Evolutionary conservation across 148 eudicot species (phyloP).

Genomic region (Camellia sinensis): DNA sequence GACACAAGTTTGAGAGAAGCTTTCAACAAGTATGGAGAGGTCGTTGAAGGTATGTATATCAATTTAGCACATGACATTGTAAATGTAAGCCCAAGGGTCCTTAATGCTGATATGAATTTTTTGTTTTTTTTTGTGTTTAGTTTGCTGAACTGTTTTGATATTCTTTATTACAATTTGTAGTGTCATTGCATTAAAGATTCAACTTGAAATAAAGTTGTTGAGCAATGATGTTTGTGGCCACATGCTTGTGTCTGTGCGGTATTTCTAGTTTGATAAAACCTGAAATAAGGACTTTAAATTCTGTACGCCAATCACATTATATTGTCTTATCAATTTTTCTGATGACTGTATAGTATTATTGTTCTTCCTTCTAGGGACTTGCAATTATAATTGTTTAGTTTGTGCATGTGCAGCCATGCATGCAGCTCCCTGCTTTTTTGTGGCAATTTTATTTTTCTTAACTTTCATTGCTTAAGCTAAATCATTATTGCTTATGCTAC

Average conservation of each 20-base stretch:
- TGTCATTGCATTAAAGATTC: neutral
- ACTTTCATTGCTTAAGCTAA: neutral
- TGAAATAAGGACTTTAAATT: neutral
- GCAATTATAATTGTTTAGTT: neutral
- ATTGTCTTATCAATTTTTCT: neutral
- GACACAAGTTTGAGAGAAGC: conserved; percentile 54
- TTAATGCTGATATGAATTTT: neutral
- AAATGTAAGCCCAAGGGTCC: neutral
- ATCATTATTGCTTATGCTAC: neutral
- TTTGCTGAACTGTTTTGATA: conserved; percentile 1
- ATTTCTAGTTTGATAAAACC: no score
- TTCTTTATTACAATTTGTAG: neutral
- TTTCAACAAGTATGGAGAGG: conserved; percentile 70
- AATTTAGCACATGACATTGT: neutral
- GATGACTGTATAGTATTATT: neutral
- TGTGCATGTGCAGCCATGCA: neutral
- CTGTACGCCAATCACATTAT: no score
- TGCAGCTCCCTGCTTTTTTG: neutral
- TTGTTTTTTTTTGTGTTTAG: neutral
- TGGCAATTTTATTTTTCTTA: neutral
- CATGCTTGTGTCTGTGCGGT: neutral
- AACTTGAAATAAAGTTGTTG: neutral
- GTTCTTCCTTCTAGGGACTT: neutral
- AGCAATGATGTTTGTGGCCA: neutral
- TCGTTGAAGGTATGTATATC: conserved; percentile 60